Conservation (phyloP, 768 basidiomycete genomes). For the Amanita pallidorosea region DNA sequence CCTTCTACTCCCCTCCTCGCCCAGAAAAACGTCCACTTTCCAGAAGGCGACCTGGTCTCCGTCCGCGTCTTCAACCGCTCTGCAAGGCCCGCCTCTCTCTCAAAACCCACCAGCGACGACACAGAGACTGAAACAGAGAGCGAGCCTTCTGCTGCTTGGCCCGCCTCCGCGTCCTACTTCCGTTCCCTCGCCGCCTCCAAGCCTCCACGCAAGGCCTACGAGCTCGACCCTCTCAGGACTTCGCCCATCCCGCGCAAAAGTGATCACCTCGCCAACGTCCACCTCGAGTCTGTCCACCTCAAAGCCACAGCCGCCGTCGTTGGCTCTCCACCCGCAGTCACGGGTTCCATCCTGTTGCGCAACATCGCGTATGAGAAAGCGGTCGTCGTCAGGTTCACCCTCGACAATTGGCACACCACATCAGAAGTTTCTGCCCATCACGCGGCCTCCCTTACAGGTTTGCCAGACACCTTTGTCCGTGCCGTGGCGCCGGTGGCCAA, state of each 20-base stretch:
- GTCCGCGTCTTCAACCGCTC: slow-evolving; percentile 53
- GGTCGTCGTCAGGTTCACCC: slow-evolving; percentile 78
- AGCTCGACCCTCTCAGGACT: slow-evolving; percentile 12
- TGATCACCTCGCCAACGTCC: slow-evolving; percentile 16
- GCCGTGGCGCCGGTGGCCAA: slow-evolving; percentile 6
- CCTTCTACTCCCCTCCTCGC: slow-evolving; percentile 41
- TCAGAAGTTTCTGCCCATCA: slow-evolving; percentile 65
- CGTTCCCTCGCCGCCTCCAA: neutral
- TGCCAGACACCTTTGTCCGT: slow-evolving; percentile 17
- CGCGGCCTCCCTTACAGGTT: slow-evolving; percentile 27
- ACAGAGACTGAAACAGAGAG: slow-evolving; percentile 35
- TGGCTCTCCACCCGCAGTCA: slow-evolving; percentile 26
- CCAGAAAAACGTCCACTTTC: slow-evolving; percentile 84
- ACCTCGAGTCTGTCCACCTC: slow-evolving; percentile 18
- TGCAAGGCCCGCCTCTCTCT: slow-evolving; percentile 58
- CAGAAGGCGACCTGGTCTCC: slow-evolving; percentile 51
- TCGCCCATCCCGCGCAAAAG: slow-evolving; percentile 16
- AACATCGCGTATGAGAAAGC: slow-evolving; percentile 84
- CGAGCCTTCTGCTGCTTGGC: slow-evolving; percentile 9
- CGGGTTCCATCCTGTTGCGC: slow-evolving; percentile 72
- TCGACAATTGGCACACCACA: slow-evolving; percentile 92
- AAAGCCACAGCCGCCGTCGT: slow-evolving; percentile 7
- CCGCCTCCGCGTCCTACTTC: slow-evolving; percentile 2
- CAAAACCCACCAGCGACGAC: slow-evolving; percentile 26
- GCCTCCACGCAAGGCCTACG: slow-evolving; percentile 7